Evolutionary conservation across 2,329 filamentous ascomycete species (phyloP).

Genomic region (Uncinocarpus reesii): DNA sequence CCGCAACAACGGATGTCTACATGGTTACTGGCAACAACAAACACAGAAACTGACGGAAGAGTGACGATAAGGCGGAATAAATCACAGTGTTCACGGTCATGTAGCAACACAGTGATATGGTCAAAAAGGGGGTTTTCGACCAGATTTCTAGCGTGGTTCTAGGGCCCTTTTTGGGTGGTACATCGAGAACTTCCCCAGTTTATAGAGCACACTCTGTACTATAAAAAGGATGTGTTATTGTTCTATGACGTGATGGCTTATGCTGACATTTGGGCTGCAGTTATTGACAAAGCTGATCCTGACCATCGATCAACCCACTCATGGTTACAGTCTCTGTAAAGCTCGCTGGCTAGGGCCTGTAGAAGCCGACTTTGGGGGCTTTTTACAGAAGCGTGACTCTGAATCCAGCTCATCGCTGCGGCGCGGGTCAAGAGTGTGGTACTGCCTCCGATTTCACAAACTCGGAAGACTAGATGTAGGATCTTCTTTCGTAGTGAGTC

Average conservation of each 20-base stretch:
- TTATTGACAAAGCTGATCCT: constrained; percentile 36
- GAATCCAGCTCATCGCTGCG: constrained; percentile 64
- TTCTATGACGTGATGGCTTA: background rate
- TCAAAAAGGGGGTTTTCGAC: too few species aligned
- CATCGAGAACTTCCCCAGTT: background rate
- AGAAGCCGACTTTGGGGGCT: constrained; percentile 38
- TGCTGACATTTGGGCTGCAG: constrained; percentile 21
- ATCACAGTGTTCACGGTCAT: too few species aligned
- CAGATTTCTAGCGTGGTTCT: background rate
- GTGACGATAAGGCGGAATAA: too few species aligned
- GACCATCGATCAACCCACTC: constrained; percentile 60
- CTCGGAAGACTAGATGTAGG: constrained; percentile 52
- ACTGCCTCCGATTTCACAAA: constrained; percentile 59
- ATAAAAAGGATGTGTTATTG: background rate
- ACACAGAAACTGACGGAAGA: background rate
- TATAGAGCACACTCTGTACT: background rate
- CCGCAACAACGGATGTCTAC: background rate
- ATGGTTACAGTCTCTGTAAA: constrained; percentile 57
- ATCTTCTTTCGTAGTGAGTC: constrained; percentile 53
- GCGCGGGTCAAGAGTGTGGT: constrained; percentile 71
- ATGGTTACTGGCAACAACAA: too few species aligned
- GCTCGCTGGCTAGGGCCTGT: constrained; percentile 47
- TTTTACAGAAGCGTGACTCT: constrained; percentile 47
- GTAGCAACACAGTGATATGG: too few species aligned
- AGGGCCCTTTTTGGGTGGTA: background rate